These are phyloP conservation scores for Sporobolus alterniflorus DNA, from an alignment of 202 grass and related monocot species.

Conservation along the genomic window DNA sequence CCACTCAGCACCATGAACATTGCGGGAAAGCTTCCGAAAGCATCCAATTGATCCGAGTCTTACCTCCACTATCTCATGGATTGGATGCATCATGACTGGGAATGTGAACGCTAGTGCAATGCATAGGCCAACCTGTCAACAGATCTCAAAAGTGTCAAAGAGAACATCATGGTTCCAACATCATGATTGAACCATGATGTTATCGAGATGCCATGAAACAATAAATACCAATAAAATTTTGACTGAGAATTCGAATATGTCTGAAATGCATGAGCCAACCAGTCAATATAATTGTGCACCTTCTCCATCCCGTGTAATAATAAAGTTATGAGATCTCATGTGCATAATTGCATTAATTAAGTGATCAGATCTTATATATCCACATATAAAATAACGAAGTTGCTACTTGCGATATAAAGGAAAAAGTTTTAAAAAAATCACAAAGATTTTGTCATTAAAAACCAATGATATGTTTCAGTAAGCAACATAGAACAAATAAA, in stretches of 20 bases:
- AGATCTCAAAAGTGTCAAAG: constrained; percentile 9
- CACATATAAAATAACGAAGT: neutral
- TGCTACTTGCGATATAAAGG: neutral
- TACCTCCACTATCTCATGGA: constrained; percentile 79
- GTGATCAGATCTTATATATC: neutral
- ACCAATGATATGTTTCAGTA: constrained; percentile 8
- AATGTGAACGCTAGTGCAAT: constrained; percentile 87
- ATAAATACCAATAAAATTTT: constrained; percentile 53
- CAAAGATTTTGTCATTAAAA: neutral
- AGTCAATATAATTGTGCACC: too few species aligned
- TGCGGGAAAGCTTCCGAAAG: constrained; percentile 62
- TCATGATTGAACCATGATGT: too few species aligned
- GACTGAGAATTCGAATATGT: constrained; percentile 51
- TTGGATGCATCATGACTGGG: constrained; percentile 92
- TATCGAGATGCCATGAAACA: neutral
- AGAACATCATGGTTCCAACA: neutral
- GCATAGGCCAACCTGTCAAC: constrained; percentile 78
- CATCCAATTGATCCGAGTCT: constrained; percentile 65
- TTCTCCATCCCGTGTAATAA: neutral
- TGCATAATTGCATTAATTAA: neutral
- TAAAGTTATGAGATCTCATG: neutral
- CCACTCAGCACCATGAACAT: constrained; percentile 31
- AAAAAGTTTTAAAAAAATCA: neutral
- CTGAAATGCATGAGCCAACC: constrained; percentile 61
- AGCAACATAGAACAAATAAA: constrained; percentile 9